Evolutionary conservation across 1,284 basidiomycete genomes (phyloP).

Genomic region (Malassezia slooffiae): DNA sequence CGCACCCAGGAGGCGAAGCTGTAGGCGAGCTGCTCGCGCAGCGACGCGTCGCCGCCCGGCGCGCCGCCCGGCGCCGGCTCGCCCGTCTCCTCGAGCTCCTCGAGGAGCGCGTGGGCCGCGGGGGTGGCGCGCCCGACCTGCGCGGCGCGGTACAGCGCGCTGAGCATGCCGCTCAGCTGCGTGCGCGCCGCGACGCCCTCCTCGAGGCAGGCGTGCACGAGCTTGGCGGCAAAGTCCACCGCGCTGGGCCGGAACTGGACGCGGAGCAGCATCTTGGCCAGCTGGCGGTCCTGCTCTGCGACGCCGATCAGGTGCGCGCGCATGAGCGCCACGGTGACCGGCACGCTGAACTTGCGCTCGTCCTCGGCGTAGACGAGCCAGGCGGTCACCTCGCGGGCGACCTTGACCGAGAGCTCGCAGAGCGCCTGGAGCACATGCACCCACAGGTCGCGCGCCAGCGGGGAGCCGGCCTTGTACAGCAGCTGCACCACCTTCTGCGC

Average conservation of each 20-base stretch:
- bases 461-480: constrained; percentile 39
- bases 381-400: constrained; percentile 88
- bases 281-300: constrained; percentile 73
- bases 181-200: constrained; percentile 60
- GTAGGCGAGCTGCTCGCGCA: constrained; percentile 53
- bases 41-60: constrained; percentile 26
- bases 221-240: constrained; percentile 68
- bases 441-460: constrained; percentile 51
- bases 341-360: constrained; percentile 82
- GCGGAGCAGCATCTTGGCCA: constrained; percentile 69
- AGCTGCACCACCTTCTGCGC: constrained; percentile 76
- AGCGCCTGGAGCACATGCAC: constrained; percentile 77
- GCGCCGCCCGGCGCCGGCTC: background rate
- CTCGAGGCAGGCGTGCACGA: constrained; percentile 76
- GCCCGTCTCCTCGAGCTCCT: constrained; percentile 54
- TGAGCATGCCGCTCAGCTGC: constrained; percentile 71
- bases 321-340: constrained; percentile 79
- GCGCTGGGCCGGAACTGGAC: constrained; percentile 63
- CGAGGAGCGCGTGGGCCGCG: constrained; percentile 55
- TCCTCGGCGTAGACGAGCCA: constrained; percentile 97
- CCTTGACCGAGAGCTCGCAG: constrained; percentile 78
- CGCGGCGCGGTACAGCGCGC: constrained; percentile 57
- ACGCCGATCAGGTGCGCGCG: constrained; percentile 70
- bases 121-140: constrained; percentile 67
- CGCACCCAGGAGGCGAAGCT: constrained; percentile 75